Conservation (phyloP, 2,329 filamentous ascomycete genomes). For the Emergomyces africanus region DNA sequence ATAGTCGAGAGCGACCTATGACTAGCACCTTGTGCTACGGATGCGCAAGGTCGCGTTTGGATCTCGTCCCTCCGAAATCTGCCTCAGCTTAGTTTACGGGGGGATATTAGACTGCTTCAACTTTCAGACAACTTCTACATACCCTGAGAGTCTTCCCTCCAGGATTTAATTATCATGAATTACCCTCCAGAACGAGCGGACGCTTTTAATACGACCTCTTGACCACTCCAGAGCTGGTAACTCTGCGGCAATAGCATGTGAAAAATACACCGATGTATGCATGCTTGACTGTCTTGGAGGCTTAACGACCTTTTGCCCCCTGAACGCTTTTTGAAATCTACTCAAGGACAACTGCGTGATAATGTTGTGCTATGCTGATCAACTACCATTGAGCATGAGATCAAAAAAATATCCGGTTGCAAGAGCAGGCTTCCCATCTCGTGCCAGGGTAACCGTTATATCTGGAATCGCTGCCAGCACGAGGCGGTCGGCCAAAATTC, state of each 20-base stretch:
- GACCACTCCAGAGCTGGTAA: not conserved
- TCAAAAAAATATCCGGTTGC: not conserved
- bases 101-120: not conserved
- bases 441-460: not conserved
- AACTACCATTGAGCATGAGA: too few species aligned
- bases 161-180: not conserved
- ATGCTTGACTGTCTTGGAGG: not conserved
- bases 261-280: not conserved
- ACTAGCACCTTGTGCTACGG: conserved; percentile 25
- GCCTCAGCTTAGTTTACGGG: not conserved
- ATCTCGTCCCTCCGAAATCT: conserved; percentile 4
- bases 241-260: not conserved
- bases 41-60: conserved; percentile 29
- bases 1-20: not conserved
- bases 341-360: not conserved
- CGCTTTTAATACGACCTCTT: not conserved
- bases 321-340: too few species aligned
- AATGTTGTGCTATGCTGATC: not conserved
- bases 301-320: too few species aligned
- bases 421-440: not conserved
- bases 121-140: not conserved
- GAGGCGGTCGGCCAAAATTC: not conserved
- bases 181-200: not conserved
- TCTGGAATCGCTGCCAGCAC: not conserved
- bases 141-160: not conserved